These are phyloP conservation scores for Trichosanthes truncata DNA, from an alignment of 306 rosid genomes.

Conservation along the genomic window DNA sequence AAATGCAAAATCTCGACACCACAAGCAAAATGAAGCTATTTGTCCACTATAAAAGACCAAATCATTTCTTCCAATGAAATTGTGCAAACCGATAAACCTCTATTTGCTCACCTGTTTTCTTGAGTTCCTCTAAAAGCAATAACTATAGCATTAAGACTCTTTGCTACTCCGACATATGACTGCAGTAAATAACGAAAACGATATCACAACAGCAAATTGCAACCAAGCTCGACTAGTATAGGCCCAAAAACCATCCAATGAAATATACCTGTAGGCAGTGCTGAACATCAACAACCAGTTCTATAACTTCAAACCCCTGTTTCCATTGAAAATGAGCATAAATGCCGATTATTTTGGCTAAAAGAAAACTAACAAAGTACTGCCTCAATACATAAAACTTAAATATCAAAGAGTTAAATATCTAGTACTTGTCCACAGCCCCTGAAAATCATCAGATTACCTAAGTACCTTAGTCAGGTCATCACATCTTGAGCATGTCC, in stretches of 20 bases:
- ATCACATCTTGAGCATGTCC: constrained; percentile 79
- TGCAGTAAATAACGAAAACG: constrained; percentile 19
- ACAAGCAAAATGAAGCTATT: background rate
- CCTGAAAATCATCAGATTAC: background rate
- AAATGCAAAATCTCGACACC: background rate
- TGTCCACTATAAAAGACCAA: background rate
- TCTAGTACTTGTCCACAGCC: background rate
- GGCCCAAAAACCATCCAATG: constrained; percentile 12
- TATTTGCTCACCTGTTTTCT: constrained; percentile 57
- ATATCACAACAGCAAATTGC: constrained; percentile 5
- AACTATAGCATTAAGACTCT: constrained; percentile 62
- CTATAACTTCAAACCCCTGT: constrained; percentile 94
- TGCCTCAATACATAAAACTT: background rate
- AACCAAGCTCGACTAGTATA: background rate
- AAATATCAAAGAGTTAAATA: background rate
- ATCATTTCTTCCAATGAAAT: background rate
- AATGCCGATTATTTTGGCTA: constrained; percentile 11
- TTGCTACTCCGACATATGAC: constrained; percentile 87
- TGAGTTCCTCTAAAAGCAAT: constrained; percentile 98
- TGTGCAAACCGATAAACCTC: background rate
- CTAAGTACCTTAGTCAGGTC: constrained; percentile 70
- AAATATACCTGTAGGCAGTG: constrained; percentile 79
- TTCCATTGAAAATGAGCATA: constrained; percentile 21
- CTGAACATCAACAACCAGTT: constrained; percentile 83
- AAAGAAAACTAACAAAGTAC: background rate